Percentiles rank a stretch among this genome's conserved stretches.
phyloP scores from a whole-genome alignment of 2,329 filamentous ascomycete genomes.

The Colletotrichum sp. region DNA sequence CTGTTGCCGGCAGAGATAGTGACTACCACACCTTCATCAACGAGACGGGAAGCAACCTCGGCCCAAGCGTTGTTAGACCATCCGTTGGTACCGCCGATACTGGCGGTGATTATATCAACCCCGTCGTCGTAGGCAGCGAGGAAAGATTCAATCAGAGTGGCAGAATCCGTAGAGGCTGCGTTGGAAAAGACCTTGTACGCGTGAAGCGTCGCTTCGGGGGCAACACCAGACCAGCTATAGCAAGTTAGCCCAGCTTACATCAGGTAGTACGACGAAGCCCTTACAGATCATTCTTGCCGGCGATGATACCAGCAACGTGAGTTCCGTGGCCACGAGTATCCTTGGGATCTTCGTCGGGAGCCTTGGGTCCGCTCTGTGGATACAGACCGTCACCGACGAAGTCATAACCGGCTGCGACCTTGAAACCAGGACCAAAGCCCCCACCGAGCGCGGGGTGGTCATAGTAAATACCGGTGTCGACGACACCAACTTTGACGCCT shows the following conservation, averaged over 20 bases:
- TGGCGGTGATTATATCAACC: constrained; percentile 40
- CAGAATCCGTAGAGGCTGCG: constrained; percentile 32
- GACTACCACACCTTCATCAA: constrained; percentile 52
- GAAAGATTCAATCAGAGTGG: constrained; percentile 44
- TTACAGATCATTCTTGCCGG: constrained; percentile 26
- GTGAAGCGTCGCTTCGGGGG: constrained; percentile 31
- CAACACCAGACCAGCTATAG: constrained; percentile 30
- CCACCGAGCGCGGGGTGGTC: constrained; percentile 35
- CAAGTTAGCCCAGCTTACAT: neutral
- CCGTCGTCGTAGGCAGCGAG: constrained; percentile 38
- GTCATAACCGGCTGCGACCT: constrained; percentile 28
- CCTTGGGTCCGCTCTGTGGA: constrained; percentile 4
- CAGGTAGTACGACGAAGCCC: neutral
- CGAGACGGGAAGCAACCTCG: constrained; percentile 44
- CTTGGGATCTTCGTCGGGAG: constrained; percentile 36
- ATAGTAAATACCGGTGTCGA: constrained; percentile 47
- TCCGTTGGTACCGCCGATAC: constrained; percentile 35
- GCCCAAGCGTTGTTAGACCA: constrained; percentile 35
- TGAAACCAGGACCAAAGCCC: constrained; percentile 21
- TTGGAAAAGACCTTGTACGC: constrained; percentile 33
- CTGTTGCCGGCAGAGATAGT: constrained; percentile 58
- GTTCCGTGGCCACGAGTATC: constrained; percentile 32
- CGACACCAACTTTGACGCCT: constrained; percentile 42
- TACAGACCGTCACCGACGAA: constrained; percentile 28
- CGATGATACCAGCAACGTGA: constrained; percentile 36